Conservation (phyloP, 2,329 filamentous ascomycete species). For the Colletotrichum lini region DNA sequence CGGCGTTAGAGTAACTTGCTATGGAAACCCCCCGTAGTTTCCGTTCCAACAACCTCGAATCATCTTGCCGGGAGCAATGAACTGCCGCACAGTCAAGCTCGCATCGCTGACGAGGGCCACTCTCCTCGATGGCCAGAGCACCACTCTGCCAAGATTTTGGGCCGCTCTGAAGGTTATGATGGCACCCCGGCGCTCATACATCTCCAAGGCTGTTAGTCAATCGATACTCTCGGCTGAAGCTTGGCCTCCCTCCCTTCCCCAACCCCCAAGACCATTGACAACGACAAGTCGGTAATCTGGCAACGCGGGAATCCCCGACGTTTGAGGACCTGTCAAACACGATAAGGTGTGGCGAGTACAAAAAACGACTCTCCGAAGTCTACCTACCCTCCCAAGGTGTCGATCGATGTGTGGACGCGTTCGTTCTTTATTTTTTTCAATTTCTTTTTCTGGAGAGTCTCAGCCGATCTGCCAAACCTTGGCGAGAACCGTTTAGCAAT, state of each 20-base stretch:
- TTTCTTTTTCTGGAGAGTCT: not conserved
- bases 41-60: too few relatives aligned
- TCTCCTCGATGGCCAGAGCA: too few relatives aligned
- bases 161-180: too few relatives aligned
- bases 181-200: too few relatives aligned
- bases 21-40: too few relatives aligned
- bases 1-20: too few relatives aligned
- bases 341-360: conserved; percentile 22
- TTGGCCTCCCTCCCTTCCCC: not conserved
- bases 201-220: not conserved
- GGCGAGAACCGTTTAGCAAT: not conserved
- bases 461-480: conserved; percentile 16
- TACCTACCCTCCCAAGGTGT: not conserved
- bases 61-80: too few relatives aligned
- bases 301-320: not conserved
- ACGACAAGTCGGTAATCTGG: not conserved
- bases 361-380: too few relatives aligned
- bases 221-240: not conserved
- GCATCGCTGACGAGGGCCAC: too few relatives aligned
- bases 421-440: too few relatives aligned
- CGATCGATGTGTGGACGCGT: not conserved
- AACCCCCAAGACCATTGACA: not conserved
- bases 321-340: not conserved
- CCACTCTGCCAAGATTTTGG: too few relatives aligned
- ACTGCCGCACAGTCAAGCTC: too few relatives aligned